Base-by-base conservation (phyloP, 164 flowering plant genomes). In the Sedum album region DNA sequence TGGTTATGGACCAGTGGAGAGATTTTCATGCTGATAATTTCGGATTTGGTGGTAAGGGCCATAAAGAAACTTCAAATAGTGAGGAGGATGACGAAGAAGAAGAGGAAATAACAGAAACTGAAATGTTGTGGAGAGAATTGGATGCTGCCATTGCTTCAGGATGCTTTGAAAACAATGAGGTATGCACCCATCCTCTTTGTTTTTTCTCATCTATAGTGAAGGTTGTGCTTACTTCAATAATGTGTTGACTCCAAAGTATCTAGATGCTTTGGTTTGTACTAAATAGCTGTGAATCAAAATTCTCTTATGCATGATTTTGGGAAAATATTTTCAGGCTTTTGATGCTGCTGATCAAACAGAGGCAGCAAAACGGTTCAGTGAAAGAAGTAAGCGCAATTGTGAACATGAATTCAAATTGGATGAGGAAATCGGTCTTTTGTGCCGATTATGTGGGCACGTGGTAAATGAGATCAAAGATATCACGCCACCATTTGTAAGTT, bases 71-170 rank as follows among this genome's bases (percentile, higher is more conserved):
- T 44, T 21, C 75, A 17, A 31, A 66, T 17, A 35, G 5, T 17
- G 72, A 74, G 70, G 78, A 81, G n/a, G 76, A 66, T 5, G 82
- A 66, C 48, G 93, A 86, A 17, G 99, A 94, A 20, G 76, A 63
- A 6, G 82, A 66, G 49, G 93, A 91, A 77, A 61, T 62, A 15
- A 74, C 89, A 17, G 99, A 94, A 72, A 75, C 68, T 62, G 96
- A 85, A 55, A 77, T 79, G 82, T 69, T 91, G 72, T 94, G 97
- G 96, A 81, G 80, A 68, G 96, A 90, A 71, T 81, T 91, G 93
- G 96, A 91, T 63, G 67, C 80, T 5, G 75, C 84, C 44, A 31
- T 85, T 60, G 82, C 83, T 36, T 77, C 84, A 62, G 39, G 74
- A 64, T 79, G 80, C 72, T 74, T 78, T 60, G 83, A 79, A 36